phyloP scores from a whole-genome alignment of 106 monocot genomes.

The Ottelia alismoides region DNA sequence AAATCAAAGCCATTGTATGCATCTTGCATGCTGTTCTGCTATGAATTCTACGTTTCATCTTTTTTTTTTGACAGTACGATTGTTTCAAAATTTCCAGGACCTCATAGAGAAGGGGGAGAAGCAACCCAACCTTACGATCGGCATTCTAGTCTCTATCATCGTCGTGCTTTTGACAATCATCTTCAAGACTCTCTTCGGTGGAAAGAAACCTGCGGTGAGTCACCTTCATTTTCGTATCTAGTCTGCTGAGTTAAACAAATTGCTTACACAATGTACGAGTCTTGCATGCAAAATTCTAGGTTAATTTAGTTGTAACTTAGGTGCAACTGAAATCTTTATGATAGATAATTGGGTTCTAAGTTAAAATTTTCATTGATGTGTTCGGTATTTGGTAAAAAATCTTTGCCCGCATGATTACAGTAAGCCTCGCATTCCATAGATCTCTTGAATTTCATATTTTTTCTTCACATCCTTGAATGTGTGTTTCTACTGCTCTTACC shows the following conservation, averaged over 20 bases:
- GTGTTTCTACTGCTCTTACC: background rate
- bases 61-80: background rate
- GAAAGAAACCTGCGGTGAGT: slow-evolving; percentile 52
- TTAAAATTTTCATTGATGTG: no score
- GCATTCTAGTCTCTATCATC: slow-evolving; percentile 51
- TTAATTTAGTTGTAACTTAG: no score
- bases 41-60: background rate
- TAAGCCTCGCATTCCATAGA: no score
- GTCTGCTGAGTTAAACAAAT: no score
- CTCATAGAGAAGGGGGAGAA: slow-evolving; percentile 77
- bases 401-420: no score
- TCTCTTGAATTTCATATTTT: background rate
- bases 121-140: slow-evolving; percentile 65
- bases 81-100: slow-evolving; percentile 26
- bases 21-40: background rate
- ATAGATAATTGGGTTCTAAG: no score
- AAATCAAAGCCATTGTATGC: slow-evolving; percentile 66
- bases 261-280: no score
- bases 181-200: slow-evolving; percentile 47
- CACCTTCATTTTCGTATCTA: background rate
- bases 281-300: no score
- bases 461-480: background rate
- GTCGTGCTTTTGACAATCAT: slow-evolving; percentile 35
- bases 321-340: no score
- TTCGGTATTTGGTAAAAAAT: no score